Percentiles rank a stretch among this genome's conserved stretches.
These are phyloP conservation scores for Leccinum fibrillosum DNA, from an alignment of 768 basidiomycete genomes.

Conservation along the genomic window DNA sequence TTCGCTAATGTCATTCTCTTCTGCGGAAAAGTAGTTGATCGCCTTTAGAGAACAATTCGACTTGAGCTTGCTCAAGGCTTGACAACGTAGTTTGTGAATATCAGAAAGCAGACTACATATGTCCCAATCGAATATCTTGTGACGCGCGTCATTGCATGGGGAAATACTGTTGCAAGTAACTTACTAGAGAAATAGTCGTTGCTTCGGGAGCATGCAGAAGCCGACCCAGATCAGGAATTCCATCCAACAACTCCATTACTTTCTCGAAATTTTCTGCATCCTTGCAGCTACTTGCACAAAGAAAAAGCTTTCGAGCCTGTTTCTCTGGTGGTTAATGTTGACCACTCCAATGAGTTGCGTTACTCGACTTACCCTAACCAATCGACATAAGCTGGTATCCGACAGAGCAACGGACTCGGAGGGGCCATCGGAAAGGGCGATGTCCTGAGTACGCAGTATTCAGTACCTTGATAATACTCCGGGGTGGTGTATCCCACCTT, in stretches of 20 bases:
- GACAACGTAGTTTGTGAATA: not conserved
- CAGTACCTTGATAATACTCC: too few relatives aligned
- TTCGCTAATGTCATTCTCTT: not conserved
- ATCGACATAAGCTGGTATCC: not conserved
- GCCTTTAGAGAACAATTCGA: not conserved
- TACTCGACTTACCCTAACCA: not conserved
- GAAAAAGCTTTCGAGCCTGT: not conserved
- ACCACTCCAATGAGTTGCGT: not conserved
- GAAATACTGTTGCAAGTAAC: not conserved
- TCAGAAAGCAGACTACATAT: conserved; percentile 1
- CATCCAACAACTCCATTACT: not conserved
- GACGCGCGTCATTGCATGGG: not conserved
- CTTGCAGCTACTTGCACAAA: not conserved
- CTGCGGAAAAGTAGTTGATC: not conserved
- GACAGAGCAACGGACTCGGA: not conserved
- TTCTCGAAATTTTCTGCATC: not conserved
- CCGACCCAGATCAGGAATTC: not conserved
- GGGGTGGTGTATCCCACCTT: conserved; percentile 3
- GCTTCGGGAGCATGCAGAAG: conserved; percentile 3
- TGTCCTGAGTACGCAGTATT: not conserved
- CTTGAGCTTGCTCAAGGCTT: conserved; percentile 3
- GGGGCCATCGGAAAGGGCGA: not conserved
- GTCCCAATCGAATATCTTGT: conserved; percentile 15
- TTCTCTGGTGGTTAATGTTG: not conserved
- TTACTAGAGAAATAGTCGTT: conserved; percentile 3